Evolutionary conservation across 2,329 filamentous ascomycete species (phyloP).

Genomic region (Alternaria infectoria): DNA sequence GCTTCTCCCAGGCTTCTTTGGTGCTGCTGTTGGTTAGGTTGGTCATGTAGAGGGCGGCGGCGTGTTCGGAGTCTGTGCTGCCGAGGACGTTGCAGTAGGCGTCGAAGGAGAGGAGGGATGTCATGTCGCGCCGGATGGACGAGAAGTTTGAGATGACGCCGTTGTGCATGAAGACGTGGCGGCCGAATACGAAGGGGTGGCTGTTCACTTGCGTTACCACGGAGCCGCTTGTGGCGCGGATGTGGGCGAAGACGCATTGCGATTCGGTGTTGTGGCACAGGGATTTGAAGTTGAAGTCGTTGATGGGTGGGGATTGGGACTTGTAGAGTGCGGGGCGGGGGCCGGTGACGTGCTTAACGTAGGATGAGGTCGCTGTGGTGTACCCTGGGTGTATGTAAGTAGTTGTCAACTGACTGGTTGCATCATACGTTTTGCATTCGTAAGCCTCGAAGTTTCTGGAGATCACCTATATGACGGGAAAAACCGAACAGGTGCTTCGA

Average conservation of each 20-base stretch:
- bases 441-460: rapidly evolving
- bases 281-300: slow-evolving; percentile 61
- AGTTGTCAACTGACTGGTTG: background rate
- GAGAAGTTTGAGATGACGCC: slow-evolving; percentile 58
- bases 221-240: slow-evolving; percentile 58
- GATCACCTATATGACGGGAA: background rate
- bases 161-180: slow-evolving; percentile 64
- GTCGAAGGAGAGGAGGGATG: slow-evolving; percentile 54
- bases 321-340: slow-evolving; percentile 60
- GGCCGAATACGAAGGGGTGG: slow-evolving; percentile 62
- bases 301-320: slow-evolving; percentile 57
- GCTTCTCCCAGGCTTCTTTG: slow-evolving; percentile 52
- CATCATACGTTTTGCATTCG: background rate
- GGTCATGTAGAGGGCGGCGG: slow-evolving; percentile 59
- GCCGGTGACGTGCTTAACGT: slow-evolving; percentile 43
- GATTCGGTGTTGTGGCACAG: slow-evolving; percentile 60
- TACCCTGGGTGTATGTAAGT: slow-evolving; percentile 47
- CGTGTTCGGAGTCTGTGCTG: slow-evolving; percentile 60
- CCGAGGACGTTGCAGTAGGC: slow-evolving; percentile 58
- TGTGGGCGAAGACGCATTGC: slow-evolving; percentile 60
- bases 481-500: background rate
- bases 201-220: slow-evolving; percentile 59
- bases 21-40: slow-evolving; percentile 49
- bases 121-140: slow-evolving; percentile 55
- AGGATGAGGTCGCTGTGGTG: slow-evolving; percentile 53